These are phyloP conservation scores for Coemansia sp. DNA, from an alignment of 192 early-diverging fungal species.

Conservation along the genomic window DNA sequence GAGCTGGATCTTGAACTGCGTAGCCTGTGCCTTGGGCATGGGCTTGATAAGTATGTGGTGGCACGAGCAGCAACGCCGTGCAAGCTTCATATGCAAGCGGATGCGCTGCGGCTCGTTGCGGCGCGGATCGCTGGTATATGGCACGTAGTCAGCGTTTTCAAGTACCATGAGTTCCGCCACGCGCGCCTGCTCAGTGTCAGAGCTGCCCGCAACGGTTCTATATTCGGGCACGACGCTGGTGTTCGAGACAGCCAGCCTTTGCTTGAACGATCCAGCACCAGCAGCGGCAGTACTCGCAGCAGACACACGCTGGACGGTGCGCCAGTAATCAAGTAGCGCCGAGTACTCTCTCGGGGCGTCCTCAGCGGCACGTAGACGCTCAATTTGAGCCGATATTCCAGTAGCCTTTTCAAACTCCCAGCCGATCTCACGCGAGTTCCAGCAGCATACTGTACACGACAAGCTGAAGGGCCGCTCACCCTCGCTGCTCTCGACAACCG, in stretches of 20 bases:
- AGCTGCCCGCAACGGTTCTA: slow-evolving; percentile 16
- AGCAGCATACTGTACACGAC: slow-evolving; percentile 83
- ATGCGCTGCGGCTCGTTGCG: slow-evolving; percentile 72
- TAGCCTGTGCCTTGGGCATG: slow-evolving; percentile 85
- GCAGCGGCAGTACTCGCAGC: slow-evolving; percentile 8
- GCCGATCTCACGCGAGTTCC: slow-evolving; percentile 92
- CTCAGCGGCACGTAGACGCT: slow-evolving; percentile 71
- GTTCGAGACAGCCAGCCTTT: slow-evolving; percentile 15
- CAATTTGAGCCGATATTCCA: slow-evolving; percentile 86
- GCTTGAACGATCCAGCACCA: slow-evolving; percentile 23
- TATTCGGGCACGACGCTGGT: slow-evolving; percentile 23
- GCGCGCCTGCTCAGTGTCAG: slow-evolving; percentile 13
- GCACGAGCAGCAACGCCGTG: slow-evolving; percentile 84
- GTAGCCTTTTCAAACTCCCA: slow-evolving; percentile 93
- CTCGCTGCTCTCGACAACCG: slow-evolving; percentile 60
- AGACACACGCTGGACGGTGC: slow-evolving; percentile 66
- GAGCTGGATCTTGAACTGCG: slow-evolving; percentile 86
- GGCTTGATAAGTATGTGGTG: slow-evolving; percentile 90
- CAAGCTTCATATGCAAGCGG: slow-evolving; percentile 80
- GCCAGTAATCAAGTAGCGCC: slow-evolving; percentile 81
- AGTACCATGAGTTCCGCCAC: slow-evolving; percentile 23
- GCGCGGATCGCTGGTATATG: slow-evolving; percentile 57
- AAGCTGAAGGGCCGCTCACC: slow-evolving; percentile 66
- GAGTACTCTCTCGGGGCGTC: slow-evolving; percentile 79
- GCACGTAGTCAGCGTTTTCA: slow-evolving; percentile 36